Evolutionary conservation across 2,329 filamentous ascomycete genomes (phyloP).

Genomic region (Aspergillus arachidicola): DNA sequence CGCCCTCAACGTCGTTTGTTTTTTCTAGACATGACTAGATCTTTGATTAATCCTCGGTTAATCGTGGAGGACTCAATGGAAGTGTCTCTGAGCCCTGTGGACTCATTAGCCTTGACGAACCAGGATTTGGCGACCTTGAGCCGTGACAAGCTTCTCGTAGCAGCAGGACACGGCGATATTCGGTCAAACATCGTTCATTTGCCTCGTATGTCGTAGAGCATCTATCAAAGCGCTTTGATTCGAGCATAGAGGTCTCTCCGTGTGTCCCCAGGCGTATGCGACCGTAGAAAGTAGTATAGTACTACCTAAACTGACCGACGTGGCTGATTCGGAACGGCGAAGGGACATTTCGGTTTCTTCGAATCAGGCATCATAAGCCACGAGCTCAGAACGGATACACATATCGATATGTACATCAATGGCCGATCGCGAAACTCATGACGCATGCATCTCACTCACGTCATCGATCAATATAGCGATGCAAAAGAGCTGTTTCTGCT

Average conservation of each 20-base stretch:
- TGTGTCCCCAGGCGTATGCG: neutral
- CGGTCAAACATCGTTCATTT: neutral
- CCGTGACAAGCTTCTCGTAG: neutral
- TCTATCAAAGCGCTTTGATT: rapidly evolving
- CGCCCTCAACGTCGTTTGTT: no score
- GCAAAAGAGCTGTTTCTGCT: neutral
- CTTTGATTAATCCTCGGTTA: neutral
- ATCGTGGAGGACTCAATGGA: neutral
- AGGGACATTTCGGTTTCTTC: neutral
- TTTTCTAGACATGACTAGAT: no score
- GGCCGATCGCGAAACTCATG: neutral
- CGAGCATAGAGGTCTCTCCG: rapidly evolving
- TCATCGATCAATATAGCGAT: neutral
- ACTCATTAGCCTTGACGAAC: neutral
- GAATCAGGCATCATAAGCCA: neutral
- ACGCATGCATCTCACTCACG: neutral
- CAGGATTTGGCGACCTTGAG: neutral
- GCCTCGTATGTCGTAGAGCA: neutral
- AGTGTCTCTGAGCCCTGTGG: no score
- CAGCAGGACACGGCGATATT: neutral
- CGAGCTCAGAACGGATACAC: neutral
- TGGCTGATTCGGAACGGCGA: neutral
- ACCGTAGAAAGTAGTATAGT: neutral
- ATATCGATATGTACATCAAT: neutral
- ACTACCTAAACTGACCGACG: neutral